phyloP scores from a whole-genome alignment of 495 filamentous ascomycete genomes.

The Parathielavia hyrcaniae region DNA sequence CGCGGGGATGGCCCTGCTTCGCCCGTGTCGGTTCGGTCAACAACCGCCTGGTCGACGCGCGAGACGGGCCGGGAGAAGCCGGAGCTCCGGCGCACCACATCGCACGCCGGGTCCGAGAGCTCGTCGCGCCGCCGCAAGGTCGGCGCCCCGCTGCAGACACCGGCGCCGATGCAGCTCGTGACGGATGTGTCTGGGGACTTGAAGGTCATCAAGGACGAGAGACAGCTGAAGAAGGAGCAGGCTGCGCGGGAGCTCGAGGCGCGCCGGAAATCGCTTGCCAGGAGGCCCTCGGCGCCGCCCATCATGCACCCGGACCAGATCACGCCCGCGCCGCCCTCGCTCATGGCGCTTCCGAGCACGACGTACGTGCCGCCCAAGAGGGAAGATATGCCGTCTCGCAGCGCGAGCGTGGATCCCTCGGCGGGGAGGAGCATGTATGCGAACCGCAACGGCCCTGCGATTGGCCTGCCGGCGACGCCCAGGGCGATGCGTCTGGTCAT shows the following conservation, averaged over 20 bases:
- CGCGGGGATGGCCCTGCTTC: slow-evolving; percentile 19
- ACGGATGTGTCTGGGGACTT: slow-evolving; percentile 35
- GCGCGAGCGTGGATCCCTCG: slow-evolving; percentile 42
- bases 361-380: slow-evolving; percentile 34
- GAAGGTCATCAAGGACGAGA: slow-evolving; percentile 46
- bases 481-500: slow-evolving; percentile 78
- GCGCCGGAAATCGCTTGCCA: slow-evolving; percentile 71
- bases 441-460: slow-evolving; percentile 41
- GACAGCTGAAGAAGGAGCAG: slow-evolving; percentile 60
- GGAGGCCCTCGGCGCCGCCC: slow-evolving; percentile 67
- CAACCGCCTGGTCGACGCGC: slow-evolving; percentile 14
- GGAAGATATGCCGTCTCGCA: slow-evolving; percentile 38
- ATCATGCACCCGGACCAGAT: slow-evolving; percentile 70
- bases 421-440: slow-evolving; percentile 42
- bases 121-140: slow-evolving; percentile 17
- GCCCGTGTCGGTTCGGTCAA: slow-evolving; percentile 22
- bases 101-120: slow-evolving; percentile 18
- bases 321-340: slow-evolving; percentile 31
- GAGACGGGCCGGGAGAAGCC: slow-evolving; percentile 46
- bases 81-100: slow-evolving; percentile 38
- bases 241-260: slow-evolving; percentile 85
- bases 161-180: slow-evolving; percentile 30
- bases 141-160: slow-evolving; percentile 26
- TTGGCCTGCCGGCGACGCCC: slow-evolving; percentile 78
- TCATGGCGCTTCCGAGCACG: slow-evolving; percentile 26